phyloP scores from a whole-genome alignment of 2,329 filamentous ascomycete species.

The Didymella keratinophila region DNA sequence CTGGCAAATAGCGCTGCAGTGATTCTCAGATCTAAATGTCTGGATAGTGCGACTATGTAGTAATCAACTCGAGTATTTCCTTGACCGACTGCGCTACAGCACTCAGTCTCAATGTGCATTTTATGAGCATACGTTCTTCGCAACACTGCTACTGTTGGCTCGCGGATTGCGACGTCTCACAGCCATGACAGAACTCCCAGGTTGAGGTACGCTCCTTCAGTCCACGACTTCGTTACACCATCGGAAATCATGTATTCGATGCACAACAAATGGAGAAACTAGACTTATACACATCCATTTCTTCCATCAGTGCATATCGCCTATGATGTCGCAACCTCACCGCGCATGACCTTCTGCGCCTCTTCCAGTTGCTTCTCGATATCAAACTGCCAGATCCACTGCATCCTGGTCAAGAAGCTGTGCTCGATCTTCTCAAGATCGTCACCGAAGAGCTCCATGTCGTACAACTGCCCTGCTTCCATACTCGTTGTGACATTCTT shows the following conservation, averaged over 20 bases:
- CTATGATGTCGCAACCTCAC: constrained; percentile 11
- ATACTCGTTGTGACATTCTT: constrained; percentile 41
- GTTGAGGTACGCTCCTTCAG: not conserved
- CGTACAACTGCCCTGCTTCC: constrained; percentile 50
- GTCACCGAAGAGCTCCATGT: constrained; percentile 50
- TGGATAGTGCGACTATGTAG: too few species aligned
- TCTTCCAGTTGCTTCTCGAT: constrained; percentile 45
- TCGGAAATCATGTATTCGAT: not conserved
- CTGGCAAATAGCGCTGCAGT: too few species aligned
- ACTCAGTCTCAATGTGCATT: not conserved
- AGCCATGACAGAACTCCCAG: not conserved
- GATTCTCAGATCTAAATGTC: too few species aligned
- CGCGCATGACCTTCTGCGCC: constrained; percentile 40
- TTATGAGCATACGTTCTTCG: not conserved
- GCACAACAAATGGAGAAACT: not conserved
- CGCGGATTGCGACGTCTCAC: not conserved
- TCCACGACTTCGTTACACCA: not conserved
- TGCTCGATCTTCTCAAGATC: constrained; percentile 51
- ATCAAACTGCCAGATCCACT: constrained; percentile 54
- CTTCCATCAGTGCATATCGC: not conserved
- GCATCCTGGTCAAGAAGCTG: constrained; percentile 43
- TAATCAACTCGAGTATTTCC: too few species aligned
- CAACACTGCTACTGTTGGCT: not conserved
- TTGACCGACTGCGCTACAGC: too few species aligned
- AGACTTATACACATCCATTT: not conserved